Evolutionary conservation across 2,329 filamentous ascomycete species (phyloP), one percentile per base, ranked within the genome.

Genomic region (Samsoniella hepiali): DNA sequence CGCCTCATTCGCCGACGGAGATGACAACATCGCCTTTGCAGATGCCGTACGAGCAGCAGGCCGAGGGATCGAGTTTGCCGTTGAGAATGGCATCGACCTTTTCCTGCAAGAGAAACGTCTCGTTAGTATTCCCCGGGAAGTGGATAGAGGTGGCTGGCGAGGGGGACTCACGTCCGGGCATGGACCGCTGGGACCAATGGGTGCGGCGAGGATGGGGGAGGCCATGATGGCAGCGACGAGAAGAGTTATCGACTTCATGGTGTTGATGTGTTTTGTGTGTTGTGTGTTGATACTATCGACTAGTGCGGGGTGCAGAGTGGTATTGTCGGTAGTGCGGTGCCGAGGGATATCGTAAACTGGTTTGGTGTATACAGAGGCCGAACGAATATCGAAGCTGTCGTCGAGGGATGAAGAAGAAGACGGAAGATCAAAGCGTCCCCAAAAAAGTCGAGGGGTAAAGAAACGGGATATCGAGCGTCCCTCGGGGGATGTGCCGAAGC

Each of bases 11-110:
- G 60, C 74, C 76, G 70, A 82, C 80, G 10, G 76, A 75, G 58
- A 82, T 69, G 50, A 84, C 79, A 55, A 83, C 79, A 64, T 82
- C 78, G 60, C 78, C 78, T 62, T 80, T 79, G 72, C 82, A 84
- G 40, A 73, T 73, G 57, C 82, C 82, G 65, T 84, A 83, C n/a
- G 79, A 80, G 70, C 82, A 85, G 71, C 82, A 84, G 13, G 73
- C 78, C 34, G 82, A 78, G n/a, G 80, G 76, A 27, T 77, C 75
- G 64, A 81, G 73, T 34, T 77, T 71, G 60, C 82, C 81, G 34
- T 73, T 78, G 54, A 84, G 76, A 45, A 84, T 84, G 15, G 72
- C 73, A 65, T 77, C 75, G 38, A 77, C 70, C 56, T 75, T 75
- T 29, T 42, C 51, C 75, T 77, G 47, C 2, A 32, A 8, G 15